phyloP scores from a whole-genome alignment of 2,329 filamentous ascomycete genomes.

The Colletotrichum tropicale region DNA sequence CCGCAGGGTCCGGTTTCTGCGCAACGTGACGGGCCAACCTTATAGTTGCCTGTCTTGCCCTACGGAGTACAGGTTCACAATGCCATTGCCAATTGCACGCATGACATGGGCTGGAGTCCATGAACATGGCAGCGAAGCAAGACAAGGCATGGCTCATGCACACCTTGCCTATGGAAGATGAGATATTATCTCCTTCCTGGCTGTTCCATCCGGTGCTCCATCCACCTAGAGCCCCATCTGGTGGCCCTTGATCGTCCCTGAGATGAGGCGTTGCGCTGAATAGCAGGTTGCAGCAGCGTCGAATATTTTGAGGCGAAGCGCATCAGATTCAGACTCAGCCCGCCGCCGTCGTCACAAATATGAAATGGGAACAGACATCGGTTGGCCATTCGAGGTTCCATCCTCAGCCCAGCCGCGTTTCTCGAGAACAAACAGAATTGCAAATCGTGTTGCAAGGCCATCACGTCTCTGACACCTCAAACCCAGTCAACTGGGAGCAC shows the following conservation, averaged over 20 bases:
- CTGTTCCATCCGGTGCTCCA: neutral
- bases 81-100: neutral
- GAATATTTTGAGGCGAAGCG: neutral
- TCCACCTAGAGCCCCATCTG: neutral
- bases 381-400: neutral
- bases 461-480: neutral
- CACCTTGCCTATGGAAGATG: neutral
- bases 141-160: neutral
- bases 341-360: neutral
- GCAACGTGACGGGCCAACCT: neutral
- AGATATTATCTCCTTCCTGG: neutral
- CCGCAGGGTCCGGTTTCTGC: neutral
- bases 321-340: neutral
- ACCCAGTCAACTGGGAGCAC: neutral
- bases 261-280: neutral
- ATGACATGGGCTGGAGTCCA: neutral
- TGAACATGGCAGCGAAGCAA: neutral
- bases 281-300: neutral
- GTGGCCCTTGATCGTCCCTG: neutral
- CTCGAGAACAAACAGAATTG: neutral
- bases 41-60: neutral
- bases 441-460: constrained; percentile 3
- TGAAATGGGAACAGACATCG: neutral
- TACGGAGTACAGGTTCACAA: neutral
- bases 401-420: neutral